Conservation (phyloP, 2,329 filamentous ascomycete species). For the Magnaporthales sp. region DNA sequence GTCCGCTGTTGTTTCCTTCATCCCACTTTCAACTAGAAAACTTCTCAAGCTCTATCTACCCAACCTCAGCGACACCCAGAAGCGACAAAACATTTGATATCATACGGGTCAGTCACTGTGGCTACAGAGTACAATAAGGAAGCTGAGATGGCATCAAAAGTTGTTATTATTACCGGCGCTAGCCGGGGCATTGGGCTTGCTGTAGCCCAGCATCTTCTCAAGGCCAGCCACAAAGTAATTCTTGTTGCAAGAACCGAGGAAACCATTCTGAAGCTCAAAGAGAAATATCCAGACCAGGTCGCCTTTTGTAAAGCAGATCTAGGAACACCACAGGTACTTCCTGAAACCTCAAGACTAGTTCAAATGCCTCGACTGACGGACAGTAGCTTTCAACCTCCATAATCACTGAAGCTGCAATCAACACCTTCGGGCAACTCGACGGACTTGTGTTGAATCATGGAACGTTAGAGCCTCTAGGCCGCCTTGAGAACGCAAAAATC, state of each 20-base stretch:
- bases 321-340: conserved; percentile 36
- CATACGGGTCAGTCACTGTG: neutral
- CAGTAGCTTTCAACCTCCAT: neutral
- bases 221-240: conserved; percentile 47
- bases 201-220: conserved; percentile 41
- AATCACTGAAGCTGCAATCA: conserved; percentile 55
- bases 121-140: neutral
- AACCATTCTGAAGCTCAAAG: conserved; percentile 40
- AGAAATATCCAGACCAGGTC: conserved; percentile 42
- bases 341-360: too few species aligned
- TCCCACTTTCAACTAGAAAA: neutral
- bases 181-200: conserved; percentile 55
- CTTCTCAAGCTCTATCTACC: neutral
- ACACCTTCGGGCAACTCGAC: conserved; percentile 66
- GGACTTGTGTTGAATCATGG: conserved; percentile 86
- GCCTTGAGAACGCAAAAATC: conserved; percentile 56
- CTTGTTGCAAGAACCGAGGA: conserved; percentile 45
- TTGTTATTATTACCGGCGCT: conserved; percentile 60
- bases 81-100: neutral
- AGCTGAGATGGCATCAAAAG: conserved; percentile 44
- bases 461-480: conserved; percentile 64
- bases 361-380: conserved; percentile 3
- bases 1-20: neutral
- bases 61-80: neutral
- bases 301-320: conserved; percentile 49